phyloP scores from a whole-genome alignment of 495 filamentous ascomycete genomes.

The Neurospora africana region DNA sequence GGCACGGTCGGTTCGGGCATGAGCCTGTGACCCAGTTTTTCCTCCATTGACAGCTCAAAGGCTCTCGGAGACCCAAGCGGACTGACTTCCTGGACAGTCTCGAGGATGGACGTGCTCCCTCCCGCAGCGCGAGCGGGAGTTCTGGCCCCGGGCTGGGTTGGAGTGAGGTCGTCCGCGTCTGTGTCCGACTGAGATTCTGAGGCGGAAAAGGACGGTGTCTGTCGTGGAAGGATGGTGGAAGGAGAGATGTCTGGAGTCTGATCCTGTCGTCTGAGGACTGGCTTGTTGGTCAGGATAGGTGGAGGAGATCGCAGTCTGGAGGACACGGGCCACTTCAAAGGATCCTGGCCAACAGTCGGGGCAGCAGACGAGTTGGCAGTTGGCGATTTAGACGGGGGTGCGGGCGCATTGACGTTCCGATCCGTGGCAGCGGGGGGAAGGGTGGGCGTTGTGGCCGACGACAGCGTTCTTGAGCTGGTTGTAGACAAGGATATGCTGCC shows the following conservation, averaged over 20 bases:
- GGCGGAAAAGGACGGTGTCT: neutral
- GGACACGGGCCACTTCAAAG: constrained; percentile 46
- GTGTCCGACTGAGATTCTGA: constrained; percentile 31
- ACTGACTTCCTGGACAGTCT: constrained; percentile 90
- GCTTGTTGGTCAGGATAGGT: constrained; percentile 35
- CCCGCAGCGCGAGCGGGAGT: constrained; percentile 57
- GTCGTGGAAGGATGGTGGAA: neutral
- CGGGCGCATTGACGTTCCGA: constrained; percentile 45
- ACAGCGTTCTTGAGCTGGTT: constrained; percentile 50
- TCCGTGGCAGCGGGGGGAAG: constrained; percentile 48
- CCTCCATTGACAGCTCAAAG: constrained; percentile 36
- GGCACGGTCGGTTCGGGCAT: constrained; percentile 29
- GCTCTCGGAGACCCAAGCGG: constrained; percentile 60
- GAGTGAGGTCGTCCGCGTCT: constrained; percentile 42
- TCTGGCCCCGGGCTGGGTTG: constrained; percentile 44
- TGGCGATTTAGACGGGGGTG: constrained; percentile 46
- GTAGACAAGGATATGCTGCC: constrained; percentile 48
- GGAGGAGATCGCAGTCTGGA: constrained; percentile 60
- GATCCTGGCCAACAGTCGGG: constrained; percentile 39
- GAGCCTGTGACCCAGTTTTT: constrained; percentile 40
- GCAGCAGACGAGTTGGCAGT: constrained; percentile 7
- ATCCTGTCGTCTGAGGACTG: constrained; percentile 33
- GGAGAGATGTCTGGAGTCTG: constrained; percentile 19
- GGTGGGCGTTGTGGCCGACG: constrained; percentile 49
- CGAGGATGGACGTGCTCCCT: constrained; percentile 59